These are phyloP conservation scores for Lactifluus volemus DNA, from an alignment of 768 basidiomycete species.

Conservation along the genomic window DNA sequence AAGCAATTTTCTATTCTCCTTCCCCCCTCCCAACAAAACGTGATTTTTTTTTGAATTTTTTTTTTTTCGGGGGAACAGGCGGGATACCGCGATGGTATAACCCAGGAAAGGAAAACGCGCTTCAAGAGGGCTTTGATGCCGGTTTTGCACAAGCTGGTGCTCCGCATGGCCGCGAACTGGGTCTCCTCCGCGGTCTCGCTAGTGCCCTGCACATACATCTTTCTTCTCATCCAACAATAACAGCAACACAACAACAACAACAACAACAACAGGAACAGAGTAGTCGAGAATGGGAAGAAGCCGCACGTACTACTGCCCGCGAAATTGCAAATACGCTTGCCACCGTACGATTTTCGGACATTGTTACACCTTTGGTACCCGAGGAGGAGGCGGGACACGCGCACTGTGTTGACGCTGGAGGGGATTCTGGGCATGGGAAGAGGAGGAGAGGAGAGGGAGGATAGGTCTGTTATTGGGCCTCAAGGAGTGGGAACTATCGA, in stretches of 20 bases:
- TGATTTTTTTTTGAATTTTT: background rate
- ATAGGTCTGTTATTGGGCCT: background rate
- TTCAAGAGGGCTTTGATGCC: constrained; percentile 86
- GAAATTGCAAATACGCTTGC: constrained; percentile 49
- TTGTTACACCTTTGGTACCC: constrained; percentile 59
- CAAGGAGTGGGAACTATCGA: background rate
- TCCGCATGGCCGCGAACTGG: constrained; percentile 70
- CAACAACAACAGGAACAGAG: too few relatives aligned
- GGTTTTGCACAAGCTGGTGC: constrained; percentile 69
- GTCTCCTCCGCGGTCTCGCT: constrained; percentile 63
- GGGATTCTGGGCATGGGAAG: background rate
- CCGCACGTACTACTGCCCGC: constrained; percentile 19
- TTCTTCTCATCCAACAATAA: background rate
- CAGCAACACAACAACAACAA: too few relatives aligned
- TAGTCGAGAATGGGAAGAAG: background rate
- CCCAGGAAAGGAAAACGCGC: constrained; percentile 76
- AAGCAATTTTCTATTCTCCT: constrained; percentile 13
- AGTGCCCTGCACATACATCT: constrained; percentile 26
- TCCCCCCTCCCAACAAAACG: background rate
- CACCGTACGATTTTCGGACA: constrained; percentile 55
- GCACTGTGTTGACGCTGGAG: constrained; percentile 34
- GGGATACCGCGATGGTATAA: constrained; percentile 96
- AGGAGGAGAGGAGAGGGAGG: background rate
- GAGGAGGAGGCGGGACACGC: constrained; percentile 67
- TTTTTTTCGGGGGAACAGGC: constrained; percentile 38